phyloP scores from a whole-genome alignment of 805 yeast species.

The Saturnispora quitensis region DNA sequence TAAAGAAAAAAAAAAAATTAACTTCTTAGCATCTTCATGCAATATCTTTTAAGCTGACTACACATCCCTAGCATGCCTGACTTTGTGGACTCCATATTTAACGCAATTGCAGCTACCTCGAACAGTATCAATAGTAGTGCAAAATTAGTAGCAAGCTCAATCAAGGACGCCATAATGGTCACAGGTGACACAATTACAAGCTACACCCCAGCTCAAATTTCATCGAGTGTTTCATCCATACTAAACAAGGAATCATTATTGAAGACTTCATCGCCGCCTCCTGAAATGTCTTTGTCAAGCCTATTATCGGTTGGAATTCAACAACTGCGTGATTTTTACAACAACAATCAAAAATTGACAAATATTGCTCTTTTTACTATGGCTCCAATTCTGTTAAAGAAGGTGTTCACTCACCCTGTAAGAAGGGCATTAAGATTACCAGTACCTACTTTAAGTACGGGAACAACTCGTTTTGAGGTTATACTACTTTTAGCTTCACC shows the following conservation, averaged over 20 bases:
- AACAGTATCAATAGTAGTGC: neutral
- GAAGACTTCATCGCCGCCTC: neutral
- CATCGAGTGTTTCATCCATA: neutral
- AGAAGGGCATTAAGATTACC: slow-evolving; percentile 5
- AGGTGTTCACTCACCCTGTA: neutral
- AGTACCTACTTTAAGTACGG: slow-evolving; percentile 17
- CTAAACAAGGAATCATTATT: neutral
- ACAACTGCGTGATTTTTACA: neutral
- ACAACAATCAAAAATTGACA: neutral
- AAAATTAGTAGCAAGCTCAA: neutral
- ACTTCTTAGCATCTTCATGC: neutral
- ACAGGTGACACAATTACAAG: neutral
- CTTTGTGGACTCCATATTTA: slow-evolving; percentile 15
- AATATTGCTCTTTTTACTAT: neutral
- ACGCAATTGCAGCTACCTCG: neutral
- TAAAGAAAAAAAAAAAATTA: neutral
- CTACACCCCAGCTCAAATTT: neutral
- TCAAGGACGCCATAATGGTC: neutral
- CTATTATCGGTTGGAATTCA: neutral
- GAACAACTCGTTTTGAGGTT: slow-evolving; percentile 71
- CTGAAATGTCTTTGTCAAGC: neutral
- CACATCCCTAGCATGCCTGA: slow-evolving; percentile 13
- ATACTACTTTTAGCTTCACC: slow-evolving; percentile 71
- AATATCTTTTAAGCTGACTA: neutral
- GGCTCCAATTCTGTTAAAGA: neutral